Evolutionary conservation across 805 yeast species (phyloP), one percentile per base, ranked within the genome.

Genomic region (Nadsonia fulvescens): DNA sequence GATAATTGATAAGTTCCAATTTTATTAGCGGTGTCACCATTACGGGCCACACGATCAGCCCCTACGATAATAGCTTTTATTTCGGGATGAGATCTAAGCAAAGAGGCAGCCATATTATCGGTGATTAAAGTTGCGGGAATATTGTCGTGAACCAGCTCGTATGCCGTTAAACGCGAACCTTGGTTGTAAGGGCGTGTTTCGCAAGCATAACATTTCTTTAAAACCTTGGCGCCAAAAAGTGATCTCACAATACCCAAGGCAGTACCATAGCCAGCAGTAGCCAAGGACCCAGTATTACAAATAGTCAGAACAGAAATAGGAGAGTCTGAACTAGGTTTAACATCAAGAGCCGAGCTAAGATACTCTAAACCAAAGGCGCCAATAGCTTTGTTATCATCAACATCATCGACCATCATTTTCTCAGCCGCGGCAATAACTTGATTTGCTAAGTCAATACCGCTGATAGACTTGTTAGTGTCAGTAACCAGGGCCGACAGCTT

Each of bases 161-260:
- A 86, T 0, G 95, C 83, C 0, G 96, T 86, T 32, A 86, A 58
- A 37, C 93, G 66, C 1, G 95, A 79, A 6, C 98, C 98, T 54
- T 86, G 96, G 47, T 86, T 82, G 46, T 86, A 89, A 1, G 98
- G 98, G 39, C 98, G 64, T 1, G 98, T 86, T 46, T 86, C 98
- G 41, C 86, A 61, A 5, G 93, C 86, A 39, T 70, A 89, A 1
- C 73, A 89, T 25, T 70, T 81, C 6, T 65, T 58, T 36, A 86
- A 51, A 43, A 58, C 60, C 22, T 69, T 64, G 0, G 53, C 38
- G 1, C 48, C 35, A 28, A 49, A 64, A 34, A 77, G 56, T 0
- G 93, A 68, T 37, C 96, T 66, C 20, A 86, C 69, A 13, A 89
- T 78, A 8, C 98, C 96, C 15, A 86, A 58, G 0, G 96, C 96